These are phyloP conservation scores for Moniliophthora roreri DNA, from an alignment of 1,284 basidiomycete species.

Conservation along the genomic window DNA sequence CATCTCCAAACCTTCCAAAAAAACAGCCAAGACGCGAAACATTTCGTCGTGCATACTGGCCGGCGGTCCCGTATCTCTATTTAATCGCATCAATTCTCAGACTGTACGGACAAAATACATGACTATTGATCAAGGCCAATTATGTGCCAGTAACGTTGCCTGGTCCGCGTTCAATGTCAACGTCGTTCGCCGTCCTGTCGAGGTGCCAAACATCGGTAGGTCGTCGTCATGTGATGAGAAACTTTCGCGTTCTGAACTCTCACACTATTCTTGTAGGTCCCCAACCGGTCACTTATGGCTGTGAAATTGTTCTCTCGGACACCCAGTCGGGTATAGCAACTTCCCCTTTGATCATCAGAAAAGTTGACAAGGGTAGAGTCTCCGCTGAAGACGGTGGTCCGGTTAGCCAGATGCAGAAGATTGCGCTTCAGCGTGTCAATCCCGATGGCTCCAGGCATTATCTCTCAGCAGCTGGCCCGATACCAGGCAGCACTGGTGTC, in stretches of 20 bases:
- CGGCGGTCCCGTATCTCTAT: conserved; percentile 89
- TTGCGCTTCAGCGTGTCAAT: conserved; percentile 85
- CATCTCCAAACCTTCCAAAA: conserved; percentile 97
- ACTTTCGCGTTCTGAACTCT: conserved; percentile 33
- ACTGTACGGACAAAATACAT: conserved; percentile 97
- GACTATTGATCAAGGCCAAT: conserved; percentile 82
- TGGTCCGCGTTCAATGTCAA: conserved; percentile 96
- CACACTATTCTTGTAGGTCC: conserved; percentile 53
- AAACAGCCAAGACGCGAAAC: conserved; percentile 94
- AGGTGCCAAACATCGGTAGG: conserved; percentile 58
- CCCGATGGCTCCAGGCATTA: conserved; percentile 80
- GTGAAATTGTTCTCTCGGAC: conserved; percentile 84
- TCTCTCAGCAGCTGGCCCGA: conserved; percentile 80
- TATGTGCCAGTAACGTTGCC: conserved; percentile 83
- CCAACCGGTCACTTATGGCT: conserved; percentile 88
- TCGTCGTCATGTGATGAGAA: conserved; percentile 49
- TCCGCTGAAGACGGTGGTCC: conserved; percentile 84
- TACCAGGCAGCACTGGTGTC: conserved; percentile 69
- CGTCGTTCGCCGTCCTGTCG: conserved; percentile 66
- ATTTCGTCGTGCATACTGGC: conserved; percentile 89
- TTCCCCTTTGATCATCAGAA: conserved; percentile 86
- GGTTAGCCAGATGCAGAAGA: conserved; percentile 95
- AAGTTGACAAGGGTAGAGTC: conserved; percentile 89
- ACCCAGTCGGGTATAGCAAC: conserved; percentile 82
- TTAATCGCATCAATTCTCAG: conserved; percentile 96